Evolutionary conservation across 805 yeast species (phyloP).

Genomic region (Komagataella mondaviorum): DNA sequence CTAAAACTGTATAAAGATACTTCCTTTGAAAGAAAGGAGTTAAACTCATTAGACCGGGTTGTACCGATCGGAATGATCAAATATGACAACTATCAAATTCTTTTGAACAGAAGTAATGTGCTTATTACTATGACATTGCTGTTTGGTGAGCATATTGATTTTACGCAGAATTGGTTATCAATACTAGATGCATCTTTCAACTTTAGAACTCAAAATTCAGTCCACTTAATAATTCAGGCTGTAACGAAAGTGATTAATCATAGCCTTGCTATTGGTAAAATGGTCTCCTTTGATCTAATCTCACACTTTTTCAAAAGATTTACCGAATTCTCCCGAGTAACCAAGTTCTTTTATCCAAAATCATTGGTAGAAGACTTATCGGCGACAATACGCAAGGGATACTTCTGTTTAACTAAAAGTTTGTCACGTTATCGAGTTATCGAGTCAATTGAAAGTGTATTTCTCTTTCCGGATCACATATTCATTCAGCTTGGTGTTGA

Average conservation of each 20-base stretch:
- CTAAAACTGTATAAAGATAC: slow-evolving; percentile 10
- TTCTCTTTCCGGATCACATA: not conserved
- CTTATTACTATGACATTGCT: slow-evolving; percentile 14
- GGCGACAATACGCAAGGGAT: not conserved
- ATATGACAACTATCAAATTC: slow-evolving; percentile 10
- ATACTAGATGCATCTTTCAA: not conserved
- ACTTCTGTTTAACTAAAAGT: not conserved
- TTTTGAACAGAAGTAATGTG: slow-evolving; percentile 17
- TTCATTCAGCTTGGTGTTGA: not conserved
- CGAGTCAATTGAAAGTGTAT: not conserved
- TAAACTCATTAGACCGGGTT: slow-evolving; percentile 15
- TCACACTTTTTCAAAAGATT: not conserved
- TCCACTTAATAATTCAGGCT: not conserved
- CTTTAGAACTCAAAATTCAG: not conserved
- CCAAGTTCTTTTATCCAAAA: not conserved
- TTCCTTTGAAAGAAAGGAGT: slow-evolving; percentile 4
- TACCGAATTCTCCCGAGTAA: not conserved
- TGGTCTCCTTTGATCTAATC: not conserved
- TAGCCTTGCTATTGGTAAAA: not conserved
- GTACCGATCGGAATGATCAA: slow-evolving; percentile 18
- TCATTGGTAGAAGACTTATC: not conserved
- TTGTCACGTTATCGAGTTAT: not conserved
- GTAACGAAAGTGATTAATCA: not conserved
- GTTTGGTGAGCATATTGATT: slow-evolving; percentile 14
- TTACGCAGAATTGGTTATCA: not conserved